These are phyloP conservation scores for Pelargonium nanum DNA, from an alignment of 345 rosid species.

Conservation along the genomic window DNA sequence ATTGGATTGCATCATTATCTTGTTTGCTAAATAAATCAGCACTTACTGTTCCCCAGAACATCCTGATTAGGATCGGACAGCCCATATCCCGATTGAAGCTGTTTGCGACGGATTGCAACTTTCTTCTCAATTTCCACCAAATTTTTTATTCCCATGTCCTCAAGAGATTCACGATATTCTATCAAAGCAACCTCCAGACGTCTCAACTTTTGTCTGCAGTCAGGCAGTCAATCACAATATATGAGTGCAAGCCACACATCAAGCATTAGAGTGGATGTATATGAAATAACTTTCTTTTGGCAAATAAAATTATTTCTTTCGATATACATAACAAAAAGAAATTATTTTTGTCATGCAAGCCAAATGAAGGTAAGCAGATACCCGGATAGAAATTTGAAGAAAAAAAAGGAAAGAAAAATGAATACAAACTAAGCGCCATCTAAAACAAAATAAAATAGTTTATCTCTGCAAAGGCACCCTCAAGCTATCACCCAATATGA, in stretches of 20 bases:
- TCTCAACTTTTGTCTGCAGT: conserved; percentile 74
- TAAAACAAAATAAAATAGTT: background rate
- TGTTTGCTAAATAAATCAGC: background rate
- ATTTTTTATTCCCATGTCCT: conserved; percentile 72
- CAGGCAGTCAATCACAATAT: conserved; percentile 8
- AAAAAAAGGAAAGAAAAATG: no score
- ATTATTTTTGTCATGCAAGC: no score
- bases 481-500: no score
- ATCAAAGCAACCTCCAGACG: conserved; percentile 85
- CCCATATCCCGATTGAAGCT: conserved; percentile 71
- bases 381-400: no score
- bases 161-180: conserved; percentile 90
- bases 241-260: background rate
- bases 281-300: no score
- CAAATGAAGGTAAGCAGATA: no score
- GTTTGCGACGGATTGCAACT: conserved; percentile 63
- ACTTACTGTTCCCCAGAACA: conserved; percentile 48
- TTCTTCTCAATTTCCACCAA: conserved; percentile 82
- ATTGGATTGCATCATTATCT: background rate
- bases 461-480: background rate
- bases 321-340: no score
- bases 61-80: conserved; percentile 33
- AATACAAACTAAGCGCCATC: no score
- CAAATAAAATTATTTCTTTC: no score
- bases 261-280: no score